Evolutionary conservation across 345 rosid genomes (phyloP).

Genomic region (Eucalyptus fibrosa): DNA sequence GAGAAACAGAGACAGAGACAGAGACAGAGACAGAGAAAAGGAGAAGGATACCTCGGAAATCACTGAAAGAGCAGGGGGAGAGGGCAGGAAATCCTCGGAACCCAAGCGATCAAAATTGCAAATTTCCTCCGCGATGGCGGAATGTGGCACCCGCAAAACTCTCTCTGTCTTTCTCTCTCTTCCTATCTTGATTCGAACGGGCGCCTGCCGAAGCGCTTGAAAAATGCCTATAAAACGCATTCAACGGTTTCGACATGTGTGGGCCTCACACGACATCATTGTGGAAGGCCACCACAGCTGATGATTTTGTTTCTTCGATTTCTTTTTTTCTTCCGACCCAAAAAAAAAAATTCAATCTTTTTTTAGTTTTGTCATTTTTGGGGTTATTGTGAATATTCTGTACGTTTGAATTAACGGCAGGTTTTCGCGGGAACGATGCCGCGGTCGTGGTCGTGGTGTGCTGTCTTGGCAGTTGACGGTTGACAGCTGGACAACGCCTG

Average conservation of each 20-base stretch:
- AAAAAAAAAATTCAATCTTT: background rate
- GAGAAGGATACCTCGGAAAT: constrained; percentile 1
- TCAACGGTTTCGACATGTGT: background rate
- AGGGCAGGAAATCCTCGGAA: constrained; percentile 15
- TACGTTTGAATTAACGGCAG: background rate
- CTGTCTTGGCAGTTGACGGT: background rate
- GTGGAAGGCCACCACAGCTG: background rate
- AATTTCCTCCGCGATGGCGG: background rate
- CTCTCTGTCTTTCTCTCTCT: background rate
- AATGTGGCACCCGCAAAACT: background rate
- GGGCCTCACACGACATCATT: background rate
- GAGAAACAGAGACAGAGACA: no score
- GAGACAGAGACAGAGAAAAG: background rate
- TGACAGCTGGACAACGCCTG: background rate
- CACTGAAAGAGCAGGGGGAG: constrained; percentile 17
- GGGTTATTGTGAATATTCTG: background rate
- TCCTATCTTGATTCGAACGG: background rate
- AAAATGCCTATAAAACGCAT: background rate
- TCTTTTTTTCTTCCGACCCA: background rate
- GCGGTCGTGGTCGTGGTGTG: background rate
- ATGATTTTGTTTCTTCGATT: background rate
- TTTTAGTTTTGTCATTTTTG: background rate
- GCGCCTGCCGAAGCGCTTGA: background rate
- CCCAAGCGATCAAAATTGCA: background rate
- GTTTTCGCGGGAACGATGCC: background rate